A percentile compares a stretch with the other conserved stretches of the same genome.
phyloP scores from a whole-genome alignment of 202 grass and related monocot species.

The Miscanthus sacchariflorus region DNA sequence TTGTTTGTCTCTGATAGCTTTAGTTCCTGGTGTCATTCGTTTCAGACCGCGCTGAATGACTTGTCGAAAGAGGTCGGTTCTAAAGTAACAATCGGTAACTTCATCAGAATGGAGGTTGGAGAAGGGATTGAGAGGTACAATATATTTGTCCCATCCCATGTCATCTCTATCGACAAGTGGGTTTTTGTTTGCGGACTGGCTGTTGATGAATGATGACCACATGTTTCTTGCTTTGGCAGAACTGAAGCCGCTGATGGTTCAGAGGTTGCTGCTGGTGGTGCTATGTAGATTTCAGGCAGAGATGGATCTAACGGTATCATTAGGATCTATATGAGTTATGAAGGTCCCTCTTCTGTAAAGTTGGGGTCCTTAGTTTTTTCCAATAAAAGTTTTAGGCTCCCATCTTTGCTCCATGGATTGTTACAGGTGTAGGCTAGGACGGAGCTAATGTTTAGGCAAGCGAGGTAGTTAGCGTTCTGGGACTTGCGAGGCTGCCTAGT shows the following conservation, averaged over 20 bases:
- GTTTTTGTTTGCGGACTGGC: neutral
- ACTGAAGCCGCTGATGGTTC: conserved; percentile 13
- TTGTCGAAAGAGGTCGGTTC: conserved; percentile 90
- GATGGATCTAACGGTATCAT: neutral
- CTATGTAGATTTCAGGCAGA: conserved; percentile 37
- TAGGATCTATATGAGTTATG: neutral
- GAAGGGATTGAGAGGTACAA: conserved; percentile 82
- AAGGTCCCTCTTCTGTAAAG: neutral
- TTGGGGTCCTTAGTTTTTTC: neutral
- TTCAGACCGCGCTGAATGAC: conserved; percentile 75
- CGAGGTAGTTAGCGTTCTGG: neutral
- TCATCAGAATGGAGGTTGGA: conserved; percentile 91
- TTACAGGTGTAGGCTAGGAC: neutral
- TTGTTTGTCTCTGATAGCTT: conserved; percentile 39
- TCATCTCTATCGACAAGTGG: neutral
- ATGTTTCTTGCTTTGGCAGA: conserved; percentile 38
- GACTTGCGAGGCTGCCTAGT: neutral
- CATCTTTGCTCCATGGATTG: neutral
- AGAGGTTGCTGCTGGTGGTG: neutral
- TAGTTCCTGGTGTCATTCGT: conserved; percentile 37
- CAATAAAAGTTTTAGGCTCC: neutral
- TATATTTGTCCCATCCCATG: neutral
- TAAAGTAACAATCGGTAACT: conserved; percentile 79
- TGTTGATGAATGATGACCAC: neutral
- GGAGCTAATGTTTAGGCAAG: neutral